Evolutionary conservation across 2,329 filamentous ascomycete genomes (phyloP).

Genomic region (Purpureocillium lavendulum): DNA sequence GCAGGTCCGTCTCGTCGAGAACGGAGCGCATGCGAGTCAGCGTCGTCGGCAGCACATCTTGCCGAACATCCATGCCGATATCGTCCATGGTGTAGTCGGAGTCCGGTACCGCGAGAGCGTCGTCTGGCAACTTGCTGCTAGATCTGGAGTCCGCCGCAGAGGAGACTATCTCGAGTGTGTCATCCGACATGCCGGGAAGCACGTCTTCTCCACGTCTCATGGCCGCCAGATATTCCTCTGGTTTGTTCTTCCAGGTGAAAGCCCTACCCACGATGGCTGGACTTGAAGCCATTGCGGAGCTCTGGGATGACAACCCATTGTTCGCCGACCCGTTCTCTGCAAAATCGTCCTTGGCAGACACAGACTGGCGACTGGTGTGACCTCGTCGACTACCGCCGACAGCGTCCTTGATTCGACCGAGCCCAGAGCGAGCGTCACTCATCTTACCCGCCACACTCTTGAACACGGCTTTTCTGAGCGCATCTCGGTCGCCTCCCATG

Average conservation of each 20-base stretch:
- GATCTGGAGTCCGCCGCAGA: slow-evolving; percentile 17
- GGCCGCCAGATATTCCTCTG: slow-evolving; percentile 45
- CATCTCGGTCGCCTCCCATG: slow-evolving; percentile 43
- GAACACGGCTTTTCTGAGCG: slow-evolving; percentile 58
- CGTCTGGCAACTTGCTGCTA: slow-evolving; percentile 12
- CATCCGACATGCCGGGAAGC: slow-evolving; percentile 14
- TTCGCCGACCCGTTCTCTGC: slow-evolving; percentile 20
- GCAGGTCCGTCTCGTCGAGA: slow-evolving; percentile 50
- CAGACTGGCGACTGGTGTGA: slow-evolving; percentile 44
- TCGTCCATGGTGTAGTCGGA: slow-evolving; percentile 16
- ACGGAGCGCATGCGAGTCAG: slow-evolving; percentile 51
- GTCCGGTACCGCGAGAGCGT: slow-evolving; percentile 12
- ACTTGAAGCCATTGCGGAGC: slow-evolving; percentile 21
- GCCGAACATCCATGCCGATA: slow-evolving; percentile 32
- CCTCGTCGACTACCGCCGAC: slow-evolving; percentile 56
- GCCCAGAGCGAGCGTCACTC: slow-evolving; percentile 71
- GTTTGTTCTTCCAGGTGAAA: slow-evolving; percentile 58
- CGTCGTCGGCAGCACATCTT: slow-evolving; percentile 32
- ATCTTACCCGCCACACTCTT: slow-evolving; percentile 74
- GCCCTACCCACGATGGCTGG: slow-evolving; percentile 36
- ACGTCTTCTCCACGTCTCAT: slow-evolving; percentile 28
- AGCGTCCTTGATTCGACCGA: slow-evolving; percentile 79
- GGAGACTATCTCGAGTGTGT: slow-evolving; percentile 15
- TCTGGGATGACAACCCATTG: slow-evolving; percentile 8
- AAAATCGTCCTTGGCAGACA: slow-evolving; percentile 41